Base-by-base conservation (phyloP, 805 yeast genomes). In the Starmerella bacillaris region DNA sequence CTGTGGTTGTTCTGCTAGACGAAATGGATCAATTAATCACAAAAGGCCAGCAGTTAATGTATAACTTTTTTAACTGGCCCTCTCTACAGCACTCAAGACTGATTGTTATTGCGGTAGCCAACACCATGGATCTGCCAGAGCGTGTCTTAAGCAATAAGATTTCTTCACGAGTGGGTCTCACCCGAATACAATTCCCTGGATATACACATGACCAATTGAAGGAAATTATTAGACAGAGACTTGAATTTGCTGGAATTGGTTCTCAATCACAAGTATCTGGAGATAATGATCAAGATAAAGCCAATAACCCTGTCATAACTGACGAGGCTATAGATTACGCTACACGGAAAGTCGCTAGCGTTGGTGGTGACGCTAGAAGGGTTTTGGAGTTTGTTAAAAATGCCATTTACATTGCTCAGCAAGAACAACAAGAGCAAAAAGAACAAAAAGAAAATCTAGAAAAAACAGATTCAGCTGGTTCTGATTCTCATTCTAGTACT, bases 61-160 rank as follows among this genome's bases (percentile, higher is more conserved):
- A 89, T 59, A 89, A 89, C 54, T 82, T 89, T 51, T 83, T 89
- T 64, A 89, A 89, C 56, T 89, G 99, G 99, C 94, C 98, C 4
- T 72, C 93, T 1, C 72, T 79, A 48, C 60, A 68, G 9, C 62
- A 72, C 44, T 83, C 96, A 4, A 74, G 74, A 47, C 60, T 89
- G 34, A 70, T 89, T 34, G 92, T 89, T 2, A 64, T 89, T 28
- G 95, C 96, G 0, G 83, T 89, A 21, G 95, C 96, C 3, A 89
- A 89, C 54, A 84, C 95, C 0, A 83, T 89, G 94, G 96, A 89
- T 58, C 59, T 89, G 32, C 96, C 98, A 0, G 98, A 89, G 52
- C 63, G 94, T 35, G 65, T 74, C 34, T 60, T 89, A 27, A 72
- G 89, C 15, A 86, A 82, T 55, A 89, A 89, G 55, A 77, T 83